These are phyloP conservation scores for Aspergillus tamarii DNA, from an alignment of 2,329 filamentous ascomycete genomes.

Conservation along the genomic window DNA sequence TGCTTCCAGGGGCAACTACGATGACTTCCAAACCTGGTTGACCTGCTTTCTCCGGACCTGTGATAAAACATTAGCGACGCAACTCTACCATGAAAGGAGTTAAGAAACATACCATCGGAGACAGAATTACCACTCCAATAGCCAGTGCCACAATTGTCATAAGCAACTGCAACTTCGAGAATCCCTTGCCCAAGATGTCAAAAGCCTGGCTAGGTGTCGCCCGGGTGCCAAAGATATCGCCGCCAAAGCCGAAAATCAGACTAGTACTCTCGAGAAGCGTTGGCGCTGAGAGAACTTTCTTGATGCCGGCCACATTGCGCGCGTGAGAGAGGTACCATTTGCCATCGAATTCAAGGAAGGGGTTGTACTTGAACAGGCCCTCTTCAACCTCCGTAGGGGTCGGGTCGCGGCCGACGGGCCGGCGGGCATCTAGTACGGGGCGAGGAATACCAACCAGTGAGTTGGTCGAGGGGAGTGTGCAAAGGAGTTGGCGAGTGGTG, in stretches of 20 bases:
- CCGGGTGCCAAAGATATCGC: constrained; percentile 83
- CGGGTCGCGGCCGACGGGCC: constrained; percentile 82
- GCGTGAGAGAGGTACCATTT: constrained; percentile 79
- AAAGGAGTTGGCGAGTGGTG: constrained; percentile 78
- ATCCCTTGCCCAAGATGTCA: constrained; percentile 89
- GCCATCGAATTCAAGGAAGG: constrained; percentile 80
- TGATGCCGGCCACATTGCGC: constrained; percentile 77
- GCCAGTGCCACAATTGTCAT: constrained; percentile 80
- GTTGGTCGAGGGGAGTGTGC: constrained; percentile 72
- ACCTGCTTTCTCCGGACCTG: constrained; percentile 57
- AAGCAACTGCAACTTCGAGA: constrained; percentile 86
- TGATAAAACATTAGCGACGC: background rate
- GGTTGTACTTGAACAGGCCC: constrained; percentile 75
- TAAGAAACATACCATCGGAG: constrained; percentile 74
- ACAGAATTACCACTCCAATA: constrained; percentile 74
- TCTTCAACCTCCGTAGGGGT: constrained; percentile 80
- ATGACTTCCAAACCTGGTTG: constrained; percentile 37
- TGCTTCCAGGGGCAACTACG: background rate
- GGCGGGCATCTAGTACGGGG: constrained; percentile 77
- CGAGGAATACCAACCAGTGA: constrained; percentile 80
- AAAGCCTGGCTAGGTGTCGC: constrained; percentile 88
- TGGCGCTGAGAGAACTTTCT: constrained; percentile 72
- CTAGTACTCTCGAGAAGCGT: constrained; percentile 90
- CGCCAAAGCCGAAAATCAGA: constrained; percentile 81
- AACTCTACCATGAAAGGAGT: background rate